phyloP scores from a whole-genome alignment of 208 protist species.

The Endotrypanum monterogeii region DNA sequence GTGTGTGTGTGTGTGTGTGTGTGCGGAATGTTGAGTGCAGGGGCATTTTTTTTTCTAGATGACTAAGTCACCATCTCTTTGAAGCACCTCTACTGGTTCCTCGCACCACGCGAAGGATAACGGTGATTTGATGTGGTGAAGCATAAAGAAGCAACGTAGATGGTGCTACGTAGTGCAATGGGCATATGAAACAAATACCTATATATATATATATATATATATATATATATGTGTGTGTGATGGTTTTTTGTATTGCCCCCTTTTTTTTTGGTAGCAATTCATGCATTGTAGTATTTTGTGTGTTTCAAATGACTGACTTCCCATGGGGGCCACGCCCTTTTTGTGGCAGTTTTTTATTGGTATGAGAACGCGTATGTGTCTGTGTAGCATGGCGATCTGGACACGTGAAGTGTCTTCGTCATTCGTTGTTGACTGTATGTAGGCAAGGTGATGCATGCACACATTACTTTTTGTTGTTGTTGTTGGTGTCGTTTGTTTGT shows the following conservation, averaged over 20 bases:
- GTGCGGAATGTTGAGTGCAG: not conserved
- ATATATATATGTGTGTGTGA: no score
- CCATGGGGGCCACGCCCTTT: not conserved
- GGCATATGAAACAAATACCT: no score
- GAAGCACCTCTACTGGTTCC: not conserved
- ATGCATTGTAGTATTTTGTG: not conserved
- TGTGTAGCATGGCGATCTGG: not conserved
- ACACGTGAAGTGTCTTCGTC: not conserved
- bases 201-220: no score
- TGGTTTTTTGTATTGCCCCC: not conserved
- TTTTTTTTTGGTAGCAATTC: constrained; percentile 15
- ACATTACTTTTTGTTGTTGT: no score
- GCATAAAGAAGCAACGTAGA: no score
- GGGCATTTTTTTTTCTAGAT: not conserved
- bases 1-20: constrained; percentile 4
- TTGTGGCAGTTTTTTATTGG: not conserved
- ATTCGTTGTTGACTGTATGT: not conserved
- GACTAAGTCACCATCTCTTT: not conserved
- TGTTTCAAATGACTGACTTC: not conserved
- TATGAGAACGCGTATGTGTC: not conserved
- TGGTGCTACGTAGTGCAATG: no score
- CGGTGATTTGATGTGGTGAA: not conserved
- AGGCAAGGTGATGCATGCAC: not conserved
- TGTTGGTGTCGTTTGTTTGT: no score
- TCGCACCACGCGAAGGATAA: not conserved